A percentile compares a stretch with the other conserved stretches of the same genome.
These are phyloP conservation scores for Mycena alexandri DNA, from an alignment of 768 basidiomycete genomes.

Conservation along the genomic window DNA sequence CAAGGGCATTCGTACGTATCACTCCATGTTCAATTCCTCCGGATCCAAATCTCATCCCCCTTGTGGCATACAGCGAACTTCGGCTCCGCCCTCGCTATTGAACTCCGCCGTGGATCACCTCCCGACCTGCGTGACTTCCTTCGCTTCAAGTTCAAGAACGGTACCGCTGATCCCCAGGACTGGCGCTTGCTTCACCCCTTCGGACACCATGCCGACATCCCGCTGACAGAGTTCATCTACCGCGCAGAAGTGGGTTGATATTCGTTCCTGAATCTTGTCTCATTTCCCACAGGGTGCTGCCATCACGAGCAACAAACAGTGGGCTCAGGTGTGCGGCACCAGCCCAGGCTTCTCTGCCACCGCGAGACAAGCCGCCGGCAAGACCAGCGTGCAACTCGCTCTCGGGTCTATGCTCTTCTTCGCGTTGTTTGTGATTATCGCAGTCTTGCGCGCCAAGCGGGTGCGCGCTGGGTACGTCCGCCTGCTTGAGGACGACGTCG, in stretches of 20 bases:
- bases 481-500: conserved; percentile 20
- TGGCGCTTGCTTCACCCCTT: conserved; percentile 82
- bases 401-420: conserved; percentile 29
- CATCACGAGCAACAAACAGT: conserved; percentile 68
- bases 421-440: conserved; percentile 11
- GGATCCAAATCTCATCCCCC: conserved; percentile 6
- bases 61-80: conserved; percentile 67
- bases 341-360: conserved; percentile 27
- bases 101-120: conserved; percentile 80
- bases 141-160: conserved; percentile 89
- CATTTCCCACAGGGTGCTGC: conserved; percentile 55
- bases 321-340: conserved; percentile 60
- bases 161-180: conserved; percentile 61
- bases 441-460: background rate
- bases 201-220: conserved; percentile 80
- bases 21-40: background rate
- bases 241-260: conserved; percentile 70
- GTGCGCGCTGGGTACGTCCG: conserved; percentile 1
- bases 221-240: conserved; percentile 89
- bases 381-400: conserved; percentile 1
- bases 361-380: background rate
- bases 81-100: conserved; percentile 80
- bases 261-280: background rate
- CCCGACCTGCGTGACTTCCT: conserved; percentile 86
- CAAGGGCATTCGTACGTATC: conserved; percentile 71